Evolutionary conservation across 2,329 filamentous ascomycete species (phyloP), one percentile per base, ranked within the genome.

Genomic region (Venturia asperata): DNA sequence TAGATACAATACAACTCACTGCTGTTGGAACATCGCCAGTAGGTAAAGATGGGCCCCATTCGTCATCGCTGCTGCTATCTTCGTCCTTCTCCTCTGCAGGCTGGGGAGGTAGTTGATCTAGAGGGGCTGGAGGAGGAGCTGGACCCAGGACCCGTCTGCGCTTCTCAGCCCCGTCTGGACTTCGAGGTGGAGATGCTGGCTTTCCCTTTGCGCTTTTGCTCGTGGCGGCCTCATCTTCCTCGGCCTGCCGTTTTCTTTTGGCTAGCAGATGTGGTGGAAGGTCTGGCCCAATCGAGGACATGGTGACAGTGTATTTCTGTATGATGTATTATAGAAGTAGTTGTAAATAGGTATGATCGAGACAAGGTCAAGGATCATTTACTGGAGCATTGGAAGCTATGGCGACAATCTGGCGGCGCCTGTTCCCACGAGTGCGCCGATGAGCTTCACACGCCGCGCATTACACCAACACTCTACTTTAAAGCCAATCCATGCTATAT

Each of bases 281-380:
- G 67, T 86, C 80, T 17, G 90, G 89, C 5, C 89, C 88, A 71
- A 90, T 86, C 42, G 84, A 85, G 62, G 86, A 79, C 87, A 90
- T 90, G 30, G 47, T 39, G 55, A 17, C 7, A 17, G 49, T 17
- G 10, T 63, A n/a, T 34, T 19, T n/a, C 4, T 15, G 30, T n/a
- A n/a, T 58, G 30, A 15, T 58, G 52, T 58, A 34, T 6, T 34
- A 34, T 34, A 37, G 27, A 34, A 19, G 52, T 37, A n/a, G 30
- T 58, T 58, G 27, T 21, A n/a, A 2, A 34, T 19, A n/a, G n/a
- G n/a, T n/a, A 2, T 37, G 27, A 58, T 58, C 19, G 27, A 34
- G 24, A 19, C 27, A 55, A 30, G 49, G 15, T 55, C 45, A 47
- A 47, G 27, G 49, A 55, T 55, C 15, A 30, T 15, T 58, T 15